Evolutionary conservation across 345 rosid genomes (phyloP).

Genomic region (Melastoma malabathricum): DNA sequence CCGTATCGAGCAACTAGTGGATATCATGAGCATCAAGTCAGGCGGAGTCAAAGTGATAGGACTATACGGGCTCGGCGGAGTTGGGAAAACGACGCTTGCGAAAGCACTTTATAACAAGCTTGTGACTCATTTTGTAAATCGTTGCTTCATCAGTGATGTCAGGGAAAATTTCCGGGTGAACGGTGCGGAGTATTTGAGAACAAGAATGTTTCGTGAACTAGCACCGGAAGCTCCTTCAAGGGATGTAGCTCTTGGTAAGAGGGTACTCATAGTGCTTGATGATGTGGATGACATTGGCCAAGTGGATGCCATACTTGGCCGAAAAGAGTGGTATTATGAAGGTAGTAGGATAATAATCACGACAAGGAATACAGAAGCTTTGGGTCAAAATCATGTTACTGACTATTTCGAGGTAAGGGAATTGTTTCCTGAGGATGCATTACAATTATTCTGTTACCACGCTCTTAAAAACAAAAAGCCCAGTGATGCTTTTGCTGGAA

Average conservation of each 20-base stretch:
- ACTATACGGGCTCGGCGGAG: slow-evolving; percentile 26
- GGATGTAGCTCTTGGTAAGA: slow-evolving; percentile 8
- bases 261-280: slow-evolving; percentile 38
- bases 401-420: slow-evolving; percentile 30
- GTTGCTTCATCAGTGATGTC: slow-evolving; percentile 18
- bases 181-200: slow-evolving; percentile 27
- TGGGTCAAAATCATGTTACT: slow-evolving; percentile 12
- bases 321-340: slow-evolving; percentile 25
- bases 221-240: not conserved
- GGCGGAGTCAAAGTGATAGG: slow-evolving; percentile 15
- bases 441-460: slow-evolving; percentile 43
- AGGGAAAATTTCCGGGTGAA: slow-evolving; percentile 16
- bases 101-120: slow-evolving; percentile 25
- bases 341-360: slow-evolving; percentile 50
- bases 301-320: slow-evolving; percentile 21
- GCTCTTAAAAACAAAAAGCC: slow-evolving; percentile 48
- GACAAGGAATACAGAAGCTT: slow-evolving; percentile 33
- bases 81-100: slow-evolving; percentile 37
- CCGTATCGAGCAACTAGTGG: slow-evolving; percentile 8
- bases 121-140: slow-evolving; percentile 9
- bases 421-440: slow-evolving; percentile 19
- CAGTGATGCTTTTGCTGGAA: slow-evolving; percentile 9
- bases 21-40: slow-evolving; percentile 10
- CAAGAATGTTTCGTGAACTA: slow-evolving; percentile 16
- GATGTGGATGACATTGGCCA: slow-evolving; percentile 34